Base-by-base conservation (phyloP, 1,284 basidiomycete species). In the Ceratobasidium theobromae region DNA sequence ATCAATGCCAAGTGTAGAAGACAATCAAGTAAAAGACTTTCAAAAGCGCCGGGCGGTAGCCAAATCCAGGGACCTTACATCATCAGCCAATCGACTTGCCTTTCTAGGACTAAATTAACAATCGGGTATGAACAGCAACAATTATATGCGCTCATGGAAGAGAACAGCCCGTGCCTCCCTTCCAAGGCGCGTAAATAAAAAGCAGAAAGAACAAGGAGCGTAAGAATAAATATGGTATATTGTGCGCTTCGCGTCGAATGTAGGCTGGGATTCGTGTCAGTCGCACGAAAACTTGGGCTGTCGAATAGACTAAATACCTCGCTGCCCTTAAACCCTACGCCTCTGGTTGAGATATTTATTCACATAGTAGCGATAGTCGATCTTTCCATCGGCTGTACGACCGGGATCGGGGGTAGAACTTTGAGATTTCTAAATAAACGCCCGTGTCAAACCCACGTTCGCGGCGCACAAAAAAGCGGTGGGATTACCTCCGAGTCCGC, bases 281-380 rank as follows among this genome's bases (percentile, higher is more conserved):
- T 16, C 35, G 6, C 6, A 38, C 8, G 35, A 38, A 38, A 38
- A 9, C 8, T n/a, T 45, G 18, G 6, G 18, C 18, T 11, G 43
- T 45, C 18, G 18, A 9, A 45, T 45, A 21, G 5, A 45, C 43
- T 45, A 6, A 21, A n/a, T 21, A 9, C 43, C 43, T 38, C n/a
- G n/a, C n/a, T 38, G 8, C 35, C 8, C 35, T 16, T 8, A 16
- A 8, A 16, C 8, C 12, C 40, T 18, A 4, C 23, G 32, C 4
- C 57, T 21, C 18, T 18, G 28, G 12, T 49, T 49, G 11, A 60
- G 21, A 27, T 48, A 60, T 18, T 49, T 60, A 12, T 38, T 43
- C 6, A 60, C 46, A 21, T 35, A 60, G 21, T 60, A 60, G 11
- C 30, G 25, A 25, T 60, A 60, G 45, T 60, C 45, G n/a, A 49